Conservation (phyloP, 179 eudicot species). For the Beta lomatogona region DNA sequence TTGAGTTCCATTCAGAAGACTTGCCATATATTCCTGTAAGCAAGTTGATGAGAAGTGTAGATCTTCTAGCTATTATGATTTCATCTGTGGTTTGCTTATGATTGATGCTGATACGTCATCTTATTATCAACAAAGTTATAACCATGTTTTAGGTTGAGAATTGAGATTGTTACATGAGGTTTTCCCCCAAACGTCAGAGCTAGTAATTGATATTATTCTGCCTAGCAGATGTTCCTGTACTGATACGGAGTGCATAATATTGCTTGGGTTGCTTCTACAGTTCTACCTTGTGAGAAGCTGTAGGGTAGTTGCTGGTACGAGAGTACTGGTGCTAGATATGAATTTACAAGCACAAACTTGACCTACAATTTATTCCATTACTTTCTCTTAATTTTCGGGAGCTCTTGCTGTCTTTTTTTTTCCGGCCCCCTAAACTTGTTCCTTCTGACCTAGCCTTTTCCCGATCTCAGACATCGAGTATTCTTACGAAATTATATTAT, state of each 20-base stretch:
- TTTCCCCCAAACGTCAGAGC: not conserved
- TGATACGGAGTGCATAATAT: not conserved
- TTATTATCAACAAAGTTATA: not conserved
- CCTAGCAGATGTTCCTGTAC: not conserved
- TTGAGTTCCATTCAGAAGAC: conserved; percentile 81
- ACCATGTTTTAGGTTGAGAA: not conserved
- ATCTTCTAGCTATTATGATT: not conserved
- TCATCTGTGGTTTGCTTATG: not conserved
- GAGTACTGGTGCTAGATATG: not conserved
- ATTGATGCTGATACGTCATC: not conserved
- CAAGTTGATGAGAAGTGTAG: conserved; percentile 1
- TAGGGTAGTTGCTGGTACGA: not conserved
- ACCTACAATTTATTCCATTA: not conserved
- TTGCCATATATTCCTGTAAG: conserved; percentile 81
- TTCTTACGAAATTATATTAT: too few species aligned
- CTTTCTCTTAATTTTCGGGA: not conserved
- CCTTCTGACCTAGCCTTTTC: not conserved
- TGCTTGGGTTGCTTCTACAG: not conserved
- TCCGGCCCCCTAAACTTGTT: not conserved
- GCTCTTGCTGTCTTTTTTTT: not conserved
- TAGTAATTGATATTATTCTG: not conserved
- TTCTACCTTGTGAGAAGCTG: not conserved
- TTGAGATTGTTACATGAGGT: not conserved
- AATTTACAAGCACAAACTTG: not conserved
- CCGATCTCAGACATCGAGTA: too few species aligned